phyloP scores from a whole-genome alignment of 1,284 basidiomycete species.

The Puccinia novopanici region DNA sequence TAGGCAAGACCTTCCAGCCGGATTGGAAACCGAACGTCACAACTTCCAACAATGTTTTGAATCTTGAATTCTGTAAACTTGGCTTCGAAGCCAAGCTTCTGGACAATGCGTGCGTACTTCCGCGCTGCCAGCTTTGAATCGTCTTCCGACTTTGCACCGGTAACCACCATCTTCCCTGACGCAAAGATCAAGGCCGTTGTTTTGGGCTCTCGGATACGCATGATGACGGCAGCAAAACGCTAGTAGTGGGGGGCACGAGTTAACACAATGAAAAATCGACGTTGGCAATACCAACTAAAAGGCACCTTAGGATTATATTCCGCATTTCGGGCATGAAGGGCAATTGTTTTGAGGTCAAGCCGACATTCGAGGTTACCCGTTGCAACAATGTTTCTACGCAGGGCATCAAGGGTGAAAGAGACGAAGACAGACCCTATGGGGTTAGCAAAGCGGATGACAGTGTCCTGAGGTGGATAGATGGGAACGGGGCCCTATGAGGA shows the following conservation, averaged over 20 bases:
- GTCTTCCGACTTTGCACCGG: constrained; percentile 98
- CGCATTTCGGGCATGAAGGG: constrained; percentile 94
- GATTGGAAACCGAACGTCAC: constrained; percentile 99
- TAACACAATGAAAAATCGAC: constrained; percentile 7
- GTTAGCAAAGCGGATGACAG: constrained; percentile 26
- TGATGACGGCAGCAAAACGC: constrained; percentile 99
- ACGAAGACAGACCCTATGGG: constrained; percentile 18
- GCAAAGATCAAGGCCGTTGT: constrained; percentile 99
- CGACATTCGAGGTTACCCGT: constrained; percentile 98
- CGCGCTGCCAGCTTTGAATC: constrained; percentile 94
- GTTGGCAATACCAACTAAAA: constrained; percentile 22
- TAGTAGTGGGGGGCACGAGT: constrained; percentile 60
- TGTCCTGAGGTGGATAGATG: background rate
- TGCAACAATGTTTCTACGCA: constrained; percentile 84
- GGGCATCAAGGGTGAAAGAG: constrained; percentile 29
- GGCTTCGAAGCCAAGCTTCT: constrained; percentile 98
- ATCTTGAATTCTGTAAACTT: constrained; percentile 99
- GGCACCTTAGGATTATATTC: constrained; percentile 99
- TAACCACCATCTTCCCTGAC: constrained; percentile 99
- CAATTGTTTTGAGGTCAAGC: constrained; percentile 97
- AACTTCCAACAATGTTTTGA: constrained; percentile 97
- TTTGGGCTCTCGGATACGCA: constrained; percentile 99
- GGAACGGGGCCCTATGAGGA: background rate
- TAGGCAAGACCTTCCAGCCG: constrained; percentile 96
- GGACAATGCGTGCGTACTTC: constrained; percentile 98